Evolutionary conservation across 371 early-diverging fungal genomes (phyloP), one percentile per base, ranked within the genome.

Genomic region (Mortierella sp.): DNA sequence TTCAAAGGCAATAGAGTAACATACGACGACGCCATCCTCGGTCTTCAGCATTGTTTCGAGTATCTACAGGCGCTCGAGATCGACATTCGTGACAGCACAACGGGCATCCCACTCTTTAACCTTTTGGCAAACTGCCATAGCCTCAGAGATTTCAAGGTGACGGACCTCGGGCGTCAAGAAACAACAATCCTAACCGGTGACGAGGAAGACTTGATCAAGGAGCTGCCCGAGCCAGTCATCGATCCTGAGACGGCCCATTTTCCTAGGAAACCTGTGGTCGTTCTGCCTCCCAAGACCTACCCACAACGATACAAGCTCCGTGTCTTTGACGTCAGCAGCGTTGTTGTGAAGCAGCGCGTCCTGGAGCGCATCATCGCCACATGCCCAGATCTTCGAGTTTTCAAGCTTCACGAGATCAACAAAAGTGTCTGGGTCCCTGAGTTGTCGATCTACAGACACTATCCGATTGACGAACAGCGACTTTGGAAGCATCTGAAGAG

Each of bases 201-300:
- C 24, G 19, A 14, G 0, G 56, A 64, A 0, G 71, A 71, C 46
- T 17, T 12, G 3, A 55, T 71, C 12, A 32, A n/a, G 1, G 60
- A 60, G 1, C 28, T 26, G 6, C 39, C 31, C 7, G 56, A 48
- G 17, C 64, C 52, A 1, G 6, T 4, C 9, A 4, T 64, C 30
- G 15, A 64, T 21, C 60, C 70, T 37, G 62, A 48, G 34, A 63
- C 63, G 6, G 63, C 63, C 2, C 70, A 70, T 32, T 63, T 62
- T 26, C 70, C 63, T 4, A 41, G 42, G 26, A 43, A 52, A 42
- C 70, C 70, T 24, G 39, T 46, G 17, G 27, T 47, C 19, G 49
- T 62, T 7, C 15, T 50, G 7, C 60, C 64, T 0, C 64, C 71
- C 7, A 56, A 59, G 49, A 19, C 19, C 4, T 58, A 54, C 30